These are phyloP conservation scores for Podaxis sp. DNA, from an alignment of 768 basidiomycete genomes.

Conservation along the genomic window DNA sequence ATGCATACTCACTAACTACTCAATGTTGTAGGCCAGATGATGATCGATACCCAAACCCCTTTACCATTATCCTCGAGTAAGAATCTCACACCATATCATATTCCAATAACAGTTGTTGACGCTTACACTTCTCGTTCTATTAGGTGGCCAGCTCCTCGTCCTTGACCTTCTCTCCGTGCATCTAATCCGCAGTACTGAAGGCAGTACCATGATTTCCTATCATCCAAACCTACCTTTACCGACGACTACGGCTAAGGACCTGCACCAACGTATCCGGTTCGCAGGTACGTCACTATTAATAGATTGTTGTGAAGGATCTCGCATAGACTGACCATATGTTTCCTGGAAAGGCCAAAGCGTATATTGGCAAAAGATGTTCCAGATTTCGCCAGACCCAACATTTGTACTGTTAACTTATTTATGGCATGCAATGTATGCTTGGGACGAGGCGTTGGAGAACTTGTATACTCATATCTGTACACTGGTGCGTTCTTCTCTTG, in stretches of 20 bases:
- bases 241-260: conserved; percentile 38
- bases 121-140: background rate
- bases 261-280: conserved; percentile 46
- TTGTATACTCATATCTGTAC: conserved; percentile 50
- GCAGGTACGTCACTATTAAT: conserved; percentile 30
- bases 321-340: background rate
- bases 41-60: conserved; percentile 33
- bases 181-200: conserved; percentile 39
- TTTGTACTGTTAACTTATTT: conserved; percentile 52
- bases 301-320: background rate
- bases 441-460: conserved; percentile 58
- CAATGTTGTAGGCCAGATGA: conserved; percentile 23
- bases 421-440: conserved; percentile 62
- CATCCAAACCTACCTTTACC: conserved; percentile 36
- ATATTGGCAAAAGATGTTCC: conserved; percentile 45
- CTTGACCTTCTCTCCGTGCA: conserved; percentile 50
- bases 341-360: conserved; percentile 36
- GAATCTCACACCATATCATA: background rate
- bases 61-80: conserved; percentile 25
- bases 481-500: conserved; percentile 36
- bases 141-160: conserved; percentile 34
- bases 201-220: conserved; percentile 48
- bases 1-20: background rate
- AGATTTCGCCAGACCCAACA: conserved; percentile 49
- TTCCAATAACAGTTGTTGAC: background rate